Conservation (phyloP, 148 eudicot species). For the Limonium bicolor region DNA sequence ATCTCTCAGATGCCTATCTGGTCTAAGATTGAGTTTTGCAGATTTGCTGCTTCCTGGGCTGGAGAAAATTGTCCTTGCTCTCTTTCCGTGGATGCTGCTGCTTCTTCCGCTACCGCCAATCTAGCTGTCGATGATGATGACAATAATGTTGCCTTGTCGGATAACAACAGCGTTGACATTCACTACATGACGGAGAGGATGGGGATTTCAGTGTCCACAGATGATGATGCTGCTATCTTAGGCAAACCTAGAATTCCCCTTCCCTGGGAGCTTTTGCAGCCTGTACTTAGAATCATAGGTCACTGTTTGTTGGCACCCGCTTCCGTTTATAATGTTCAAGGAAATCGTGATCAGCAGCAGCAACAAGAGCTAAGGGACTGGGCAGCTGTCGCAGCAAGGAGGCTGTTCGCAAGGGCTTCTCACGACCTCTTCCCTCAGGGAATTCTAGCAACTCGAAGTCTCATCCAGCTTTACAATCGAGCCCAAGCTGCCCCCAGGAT, state of each 20-base stretch:
- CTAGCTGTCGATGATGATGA: slow-evolving; percentile 6
- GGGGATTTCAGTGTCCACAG: slow-evolving; percentile 6
- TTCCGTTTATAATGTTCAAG: too few species aligned
- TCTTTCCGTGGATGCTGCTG: slow-evolving; percentile 12
- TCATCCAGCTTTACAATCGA: slow-evolving; percentile 59
- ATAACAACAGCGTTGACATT: too few species aligned
- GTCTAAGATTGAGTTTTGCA: slow-evolving; percentile 73
- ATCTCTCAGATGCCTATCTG: slow-evolving; percentile 78
- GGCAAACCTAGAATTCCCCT: slow-evolving; percentile 54
- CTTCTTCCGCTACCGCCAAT: slow-evolving; percentile 4
- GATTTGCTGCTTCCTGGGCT: slow-evolving; percentile 61
- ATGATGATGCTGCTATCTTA: slow-evolving; percentile 2
- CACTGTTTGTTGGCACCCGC: slow-evolving; percentile 81
- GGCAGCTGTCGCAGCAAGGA: slow-evolving; percentile 52
- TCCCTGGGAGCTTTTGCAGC: slow-evolving; percentile 90
- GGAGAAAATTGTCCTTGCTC: slow-evolving; percentile 59
- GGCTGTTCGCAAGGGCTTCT: slow-evolving; percentile 69
- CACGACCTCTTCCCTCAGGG: slow-evolving; percentile 86
- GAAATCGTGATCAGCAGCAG: too few species aligned
- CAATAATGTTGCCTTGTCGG: too few species aligned
- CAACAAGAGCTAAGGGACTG: slow-evolving; percentile 46
- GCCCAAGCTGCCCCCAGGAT: slow-evolving; percentile 34
- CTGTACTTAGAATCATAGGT: slow-evolving; percentile 61
- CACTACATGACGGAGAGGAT: slow-evolving; percentile 11
- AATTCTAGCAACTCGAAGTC: slow-evolving; percentile 64